Conservation (phyloP, 208 protist species). For the Lotmaria passim region DNA sequence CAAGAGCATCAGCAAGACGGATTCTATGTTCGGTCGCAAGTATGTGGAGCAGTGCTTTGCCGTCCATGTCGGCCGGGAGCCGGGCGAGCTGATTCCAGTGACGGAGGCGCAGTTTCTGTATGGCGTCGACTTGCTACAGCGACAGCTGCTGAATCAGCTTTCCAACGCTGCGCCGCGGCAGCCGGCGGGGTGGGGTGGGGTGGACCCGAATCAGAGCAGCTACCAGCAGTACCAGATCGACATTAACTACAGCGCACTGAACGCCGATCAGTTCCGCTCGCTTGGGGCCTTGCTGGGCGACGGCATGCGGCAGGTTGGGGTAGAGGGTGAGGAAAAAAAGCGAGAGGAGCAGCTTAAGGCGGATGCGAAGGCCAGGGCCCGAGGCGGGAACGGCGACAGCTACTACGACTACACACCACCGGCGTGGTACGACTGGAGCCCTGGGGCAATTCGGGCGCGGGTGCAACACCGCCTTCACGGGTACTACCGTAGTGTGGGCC, state of each 20-base stretch:
- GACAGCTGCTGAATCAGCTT: constrained; percentile 64
- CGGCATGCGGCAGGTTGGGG: constrained; percentile 65
- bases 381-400: constrained; percentile 4
- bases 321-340: constrained; percentile 64
- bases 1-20: constrained; percentile 54
- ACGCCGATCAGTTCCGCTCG: constrained; percentile 83
- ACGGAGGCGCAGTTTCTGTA: constrained; percentile 83
- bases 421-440: constrained; percentile 81
- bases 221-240: constrained; percentile 65
- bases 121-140: constrained; percentile 77
- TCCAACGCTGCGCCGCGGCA: constrained; percentile 28
- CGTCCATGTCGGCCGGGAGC: constrained; percentile 80
- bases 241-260: constrained; percentile 73
- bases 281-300: constrained; percentile 72
- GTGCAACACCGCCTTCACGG: constrained; percentile 64
- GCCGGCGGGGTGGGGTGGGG: constrained; percentile 24
- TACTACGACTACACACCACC: constrained; percentile 56
- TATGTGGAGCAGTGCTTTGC: constrained; percentile 89
- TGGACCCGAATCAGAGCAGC: constrained; percentile 33
- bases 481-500: constrained; percentile 69
- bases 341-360: constrained; percentile 39
- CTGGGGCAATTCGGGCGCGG: constrained; percentile 62
- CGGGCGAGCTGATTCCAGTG: constrained; percentile 77
- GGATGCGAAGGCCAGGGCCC: constrained; percentile 23
- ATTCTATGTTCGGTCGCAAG: constrained; percentile 64